Conservation (phyloP, 2,329 filamentous ascomycete genomes). For the Metarhizium album region DNA sequence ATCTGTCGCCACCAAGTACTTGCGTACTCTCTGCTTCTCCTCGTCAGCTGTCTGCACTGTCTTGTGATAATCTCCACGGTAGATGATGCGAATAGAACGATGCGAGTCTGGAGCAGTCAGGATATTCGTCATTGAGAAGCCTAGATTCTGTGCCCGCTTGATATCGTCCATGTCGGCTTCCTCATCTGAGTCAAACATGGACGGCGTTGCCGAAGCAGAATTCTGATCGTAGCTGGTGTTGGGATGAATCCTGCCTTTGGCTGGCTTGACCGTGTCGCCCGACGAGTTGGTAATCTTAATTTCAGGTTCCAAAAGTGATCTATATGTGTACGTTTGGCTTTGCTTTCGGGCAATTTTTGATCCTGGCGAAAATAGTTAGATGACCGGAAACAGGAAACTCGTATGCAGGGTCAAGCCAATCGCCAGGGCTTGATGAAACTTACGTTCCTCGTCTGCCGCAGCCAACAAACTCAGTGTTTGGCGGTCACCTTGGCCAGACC, state of each 20-base stretch:
- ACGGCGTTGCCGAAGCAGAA: slow-evolving; percentile 40
- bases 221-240: slow-evolving; percentile 72
- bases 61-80: slow-evolving; percentile 73
- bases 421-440: slow-evolving; percentile 21
- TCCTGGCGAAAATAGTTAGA: slow-evolving; percentile 23
- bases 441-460: slow-evolving; percentile 70
- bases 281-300: slow-evolving; percentile 54
- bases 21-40: slow-evolving; percentile 67
- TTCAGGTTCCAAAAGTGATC: slow-evolving; percentile 56
- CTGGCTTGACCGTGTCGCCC: slow-evolving; percentile 46
- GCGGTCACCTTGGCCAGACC: slow-evolving; percentile 26
- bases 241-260: slow-evolving; percentile 59
- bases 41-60: slow-evolving; percentile 71
- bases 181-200: slow-evolving; percentile 69
- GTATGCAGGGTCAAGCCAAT: neutral
- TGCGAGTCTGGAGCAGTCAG: slow-evolving; percentile 65
- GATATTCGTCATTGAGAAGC: slow-evolving; percentile 70
- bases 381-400: neutral
- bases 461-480: slow-evolving; percentile 54
- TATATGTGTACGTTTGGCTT: slow-evolving; percentile 39
- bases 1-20: slow-evolving; percentile 93
- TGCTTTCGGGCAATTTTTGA: slow-evolving; percentile 42
- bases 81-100: slow-evolving; percentile 78
- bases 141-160: slow-evolving; percentile 74
- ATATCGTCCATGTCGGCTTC: slow-evolving; percentile 79